phyloP scores from a whole-genome alignment of 2,329 filamentous ascomycete genomes.

The Trichothecium sympodiale region DNA sequence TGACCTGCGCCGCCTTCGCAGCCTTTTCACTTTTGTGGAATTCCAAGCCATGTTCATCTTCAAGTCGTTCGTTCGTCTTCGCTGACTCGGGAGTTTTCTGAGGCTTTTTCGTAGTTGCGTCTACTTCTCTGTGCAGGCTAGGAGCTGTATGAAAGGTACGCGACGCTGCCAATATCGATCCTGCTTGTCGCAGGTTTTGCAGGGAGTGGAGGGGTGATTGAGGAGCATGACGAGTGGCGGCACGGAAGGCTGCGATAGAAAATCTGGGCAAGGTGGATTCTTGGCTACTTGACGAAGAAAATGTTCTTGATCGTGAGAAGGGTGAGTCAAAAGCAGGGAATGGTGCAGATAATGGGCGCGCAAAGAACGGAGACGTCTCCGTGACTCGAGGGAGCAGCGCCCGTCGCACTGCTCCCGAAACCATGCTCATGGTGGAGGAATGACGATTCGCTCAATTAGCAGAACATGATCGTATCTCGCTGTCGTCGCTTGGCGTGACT shows the following conservation, averaged over 20 bases:
- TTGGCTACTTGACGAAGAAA: background rate
- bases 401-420: slow-evolving; percentile 36
- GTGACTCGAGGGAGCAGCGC: slow-evolving; percentile 36
- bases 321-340: background rate
- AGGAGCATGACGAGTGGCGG: background rate
- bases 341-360: background rate
- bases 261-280: slow-evolving; percentile 14
- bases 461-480: slow-evolving; percentile 1
- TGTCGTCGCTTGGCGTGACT: background rate
- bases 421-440: slow-evolving; percentile 28
- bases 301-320: background rate
- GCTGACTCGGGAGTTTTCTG: background rate
- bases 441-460: slow-evolving; percentile 4
- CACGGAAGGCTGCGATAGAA: slow-evolving; percentile 9
- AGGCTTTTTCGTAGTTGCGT: slow-evolving; percentile 15
- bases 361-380: slow-evolving; percentile 9
- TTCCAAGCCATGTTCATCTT: slow-evolving; percentile 27
- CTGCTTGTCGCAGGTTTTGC: background rate
- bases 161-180: slow-evolving; percentile 5
- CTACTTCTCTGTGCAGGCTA: slow-evolving; percentile 11
- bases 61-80: slow-evolving; percentile 18
- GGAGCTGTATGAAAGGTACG: slow-evolving; percentile 19
- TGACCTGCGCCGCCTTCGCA: slow-evolving; percentile 75
- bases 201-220: background rate
- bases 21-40: slow-evolving; percentile 71